Evolutionary conservation across 768 basidiomycete genomes (phyloP).

Genomic region (Auricularia sp.): DNA sequence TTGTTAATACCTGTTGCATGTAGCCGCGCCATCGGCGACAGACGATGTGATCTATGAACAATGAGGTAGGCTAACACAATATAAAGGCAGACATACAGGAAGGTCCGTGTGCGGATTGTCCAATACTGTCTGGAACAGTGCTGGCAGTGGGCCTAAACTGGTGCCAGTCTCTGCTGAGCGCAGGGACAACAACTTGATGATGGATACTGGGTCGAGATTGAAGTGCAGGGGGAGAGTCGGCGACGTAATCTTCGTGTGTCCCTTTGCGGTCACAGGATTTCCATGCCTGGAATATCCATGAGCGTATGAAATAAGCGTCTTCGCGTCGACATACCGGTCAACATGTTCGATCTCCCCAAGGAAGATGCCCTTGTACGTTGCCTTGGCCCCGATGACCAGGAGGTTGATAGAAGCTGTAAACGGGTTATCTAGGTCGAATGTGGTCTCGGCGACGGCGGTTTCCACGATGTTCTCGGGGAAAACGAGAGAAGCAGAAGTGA

Average conservation of each 20-base stretch:
- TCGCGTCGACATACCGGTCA: background rate
- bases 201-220: conserved; percentile 51
- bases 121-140: conserved; percentile 44
- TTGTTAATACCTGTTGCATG: conserved; percentile 43
- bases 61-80: background rate
- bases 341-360: conserved; percentile 28
- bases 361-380: conserved; percentile 42
- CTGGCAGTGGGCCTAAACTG: conserved; percentile 47
- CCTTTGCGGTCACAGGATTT: conserved; percentile 47
- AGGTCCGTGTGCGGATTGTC: conserved; percentile 41
- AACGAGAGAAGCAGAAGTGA: conserved; percentile 41
- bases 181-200: conserved; percentile 43
- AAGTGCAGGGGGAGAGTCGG: conserved; percentile 47
- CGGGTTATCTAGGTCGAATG: conserved; percentile 52
- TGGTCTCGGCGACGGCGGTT: conserved; percentile 47
- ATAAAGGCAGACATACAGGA: conserved; percentile 29
- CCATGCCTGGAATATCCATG: background rate
- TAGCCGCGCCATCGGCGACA: conserved; percentile 41
- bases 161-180: conserved; percentile 45
- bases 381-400: conserved; percentile 41
- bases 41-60: conserved; percentile 38
- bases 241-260: conserved; percentile 50
- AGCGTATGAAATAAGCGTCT: background rate
- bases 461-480: conserved; percentile 54
- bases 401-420: conserved; percentile 66